A percentile compares a stretch with the other conserved stretches of the same genome.
Evolutionary conservation across 2,329 filamentous ascomycete species (phyloP).

Genomic region (Alternaria angustiovoidea): DNA sequence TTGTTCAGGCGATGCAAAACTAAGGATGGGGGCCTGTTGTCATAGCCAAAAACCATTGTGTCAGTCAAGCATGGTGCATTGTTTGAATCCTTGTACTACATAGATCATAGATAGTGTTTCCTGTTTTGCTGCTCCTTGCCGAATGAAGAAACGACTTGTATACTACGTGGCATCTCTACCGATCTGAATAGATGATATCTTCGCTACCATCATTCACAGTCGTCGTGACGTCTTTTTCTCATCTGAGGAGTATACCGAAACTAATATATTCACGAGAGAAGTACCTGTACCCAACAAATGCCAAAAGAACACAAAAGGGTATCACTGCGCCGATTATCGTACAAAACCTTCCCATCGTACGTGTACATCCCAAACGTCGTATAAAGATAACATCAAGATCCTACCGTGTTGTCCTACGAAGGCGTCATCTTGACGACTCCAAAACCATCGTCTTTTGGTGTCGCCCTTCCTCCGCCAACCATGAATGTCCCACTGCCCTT

Average conservation of each 20-base stretch:
- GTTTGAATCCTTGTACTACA: neutral
- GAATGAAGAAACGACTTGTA: too few species aligned
- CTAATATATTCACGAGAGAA: too few species aligned
- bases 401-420: neutral
- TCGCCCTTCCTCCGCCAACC: slow-evolving; percentile 36
- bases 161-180: too few species aligned
- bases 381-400: neutral
- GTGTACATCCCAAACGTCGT: neutral
- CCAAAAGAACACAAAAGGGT: neutral
- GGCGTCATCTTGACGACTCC: slow-evolving; percentile 10
- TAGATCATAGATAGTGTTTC: neutral
- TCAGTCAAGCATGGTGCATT: too few species aligned
- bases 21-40: too few species aligned
- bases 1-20: too few species aligned
- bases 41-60: too few species aligned
- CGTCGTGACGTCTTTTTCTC: too few species aligned
- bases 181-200: too few species aligned
- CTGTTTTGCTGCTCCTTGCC: neutral
- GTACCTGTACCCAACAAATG: too few species aligned
- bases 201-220: too few species aligned
- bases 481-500: slow-evolving; percentile 40
- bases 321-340: neutral
- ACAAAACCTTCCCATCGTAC: neutral
- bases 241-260: too few species aligned
- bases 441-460: slow-evolving; percentile 10